Evolutionary conservation across 2,329 filamentous ascomycete species (phyloP), one percentile per base, ranked within the genome.

Genomic region (Aphanocladium album): DNA sequence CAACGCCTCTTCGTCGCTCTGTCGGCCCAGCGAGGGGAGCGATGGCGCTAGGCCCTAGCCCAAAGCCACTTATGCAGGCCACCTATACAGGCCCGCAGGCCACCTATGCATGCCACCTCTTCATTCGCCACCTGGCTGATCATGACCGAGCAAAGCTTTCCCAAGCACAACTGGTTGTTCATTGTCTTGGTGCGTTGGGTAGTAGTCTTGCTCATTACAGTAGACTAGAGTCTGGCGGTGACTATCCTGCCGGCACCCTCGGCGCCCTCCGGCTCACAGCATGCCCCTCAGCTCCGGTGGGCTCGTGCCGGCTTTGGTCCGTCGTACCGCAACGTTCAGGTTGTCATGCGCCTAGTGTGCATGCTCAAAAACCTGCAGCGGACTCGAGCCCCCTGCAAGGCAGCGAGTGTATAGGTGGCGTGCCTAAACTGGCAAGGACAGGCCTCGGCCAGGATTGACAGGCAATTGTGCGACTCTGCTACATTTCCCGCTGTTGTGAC

Each of bases 321-420:
- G 27, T n/a, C 19, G 53, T 11, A 30, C 41, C 23, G 23, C 23
- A 33, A 25, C 39, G 52, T n/a, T 33, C 17, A 14, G 39, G 27
- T n/a, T 55, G 52, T 21, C 30, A 43, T 16, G 27, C n/a, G 5
- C 41, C 8, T 21, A n/a, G 49, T 52, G 6, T 23, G 27, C n/a
- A 35, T 45, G 23, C 14, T 16, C n/a, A n/a, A n/a, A n/a, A n/a
- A n/a, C n/a, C n/a, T n/a, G n/a, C n/a, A n/a, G 39, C 5, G 39
- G 39, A 43, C 12, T 6, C 33, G 17, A 17, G 25, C 19, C 54
- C 54, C 53, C 41, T 47, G 54, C 43, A 47, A 57, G 54, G 54
- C 54, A 57, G 25, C 43, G n/a, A 57, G 41, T 57, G 54, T 57
- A 57, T 57, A 57, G 54, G 54, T 57, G 54, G 54, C 54, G 41